Conservation (phyloP, 495 filamentous ascomycete genomes). For the Aspergillus wentii region DNA sequence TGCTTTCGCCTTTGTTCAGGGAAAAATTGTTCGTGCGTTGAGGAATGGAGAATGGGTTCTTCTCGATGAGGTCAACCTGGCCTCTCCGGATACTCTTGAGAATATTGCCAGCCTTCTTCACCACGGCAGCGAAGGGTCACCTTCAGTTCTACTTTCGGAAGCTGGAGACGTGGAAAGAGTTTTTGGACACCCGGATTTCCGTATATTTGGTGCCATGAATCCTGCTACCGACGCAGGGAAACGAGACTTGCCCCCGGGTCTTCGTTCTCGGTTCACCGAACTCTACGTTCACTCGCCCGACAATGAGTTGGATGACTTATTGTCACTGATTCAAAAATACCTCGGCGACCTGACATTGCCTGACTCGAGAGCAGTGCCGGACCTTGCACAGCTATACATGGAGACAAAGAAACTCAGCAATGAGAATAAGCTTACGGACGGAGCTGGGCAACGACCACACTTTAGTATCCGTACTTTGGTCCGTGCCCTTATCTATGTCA, state of each 20-base stretch:
- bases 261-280: slow-evolving; percentile 87
- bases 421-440: slow-evolving; percentile 82
- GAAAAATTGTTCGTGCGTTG: slow-evolving; percentile 86
- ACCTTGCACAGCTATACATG: slow-evolving; percentile 80
- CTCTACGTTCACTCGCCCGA: slow-evolving; percentile 89
- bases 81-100: slow-evolving; percentile 89
- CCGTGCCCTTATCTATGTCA: slow-evolving; percentile 78
- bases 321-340: slow-evolving; percentile 81
- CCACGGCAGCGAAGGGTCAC: slow-evolving; percentile 55
- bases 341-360: slow-evolving; percentile 62
- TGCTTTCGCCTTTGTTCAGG: slow-evolving; percentile 93
- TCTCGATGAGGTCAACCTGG: slow-evolving; percentile 96
- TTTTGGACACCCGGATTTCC: slow-evolving; percentile 85
- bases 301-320: slow-evolving; percentile 72
- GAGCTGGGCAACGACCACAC: slow-evolving; percentile 87
- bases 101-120: slow-evolving; percentile 83
- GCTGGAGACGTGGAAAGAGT: slow-evolving; percentile 86
- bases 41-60: slow-evolving; percentile 96
- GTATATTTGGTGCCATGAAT: slow-evolving; percentile 98
- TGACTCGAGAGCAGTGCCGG: slow-evolving; percentile 61
- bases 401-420: slow-evolving; percentile 78
- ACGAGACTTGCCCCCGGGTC: slow-evolving; percentile 79
- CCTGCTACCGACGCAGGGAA: slow-evolving; percentile 97
- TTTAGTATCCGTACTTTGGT: slow-evolving; percentile 96
- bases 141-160: slow-evolving; percentile 85